Conservation (phyloP, 176 grass and related monocot genomes). For the Melocanna baccifera region DNA sequence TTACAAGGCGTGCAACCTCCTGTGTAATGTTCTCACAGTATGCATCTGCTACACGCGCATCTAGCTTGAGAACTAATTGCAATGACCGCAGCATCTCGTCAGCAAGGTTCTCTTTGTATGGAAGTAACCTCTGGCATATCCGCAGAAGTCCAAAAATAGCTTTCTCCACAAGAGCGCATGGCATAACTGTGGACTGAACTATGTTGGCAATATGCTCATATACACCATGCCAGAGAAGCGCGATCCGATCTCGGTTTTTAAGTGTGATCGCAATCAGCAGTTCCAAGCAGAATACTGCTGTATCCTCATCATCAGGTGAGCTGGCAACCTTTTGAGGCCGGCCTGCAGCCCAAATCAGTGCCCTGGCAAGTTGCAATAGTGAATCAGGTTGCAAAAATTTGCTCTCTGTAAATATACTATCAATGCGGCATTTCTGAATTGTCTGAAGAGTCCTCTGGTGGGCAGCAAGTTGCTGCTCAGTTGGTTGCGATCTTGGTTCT, state of each 20-base stretch:
- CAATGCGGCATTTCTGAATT: constrained; percentile 93
- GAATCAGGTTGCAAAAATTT: constrained; percentile 91
- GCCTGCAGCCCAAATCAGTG: constrained; percentile 90
- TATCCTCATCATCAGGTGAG: constrained; percentile 91
- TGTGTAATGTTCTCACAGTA: constrained; percentile 94
- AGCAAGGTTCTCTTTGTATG: constrained; percentile 94
- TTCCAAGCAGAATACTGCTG: constrained; percentile 95
- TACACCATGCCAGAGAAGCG: constrained; percentile 89
- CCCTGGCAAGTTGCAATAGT: constrained; percentile 81
- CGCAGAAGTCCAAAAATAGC: constrained; percentile 96
- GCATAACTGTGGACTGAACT: constrained; percentile 88
- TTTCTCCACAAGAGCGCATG: constrained; percentile 91
- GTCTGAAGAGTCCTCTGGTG: constrained; percentile 96
- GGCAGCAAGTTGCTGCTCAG: constrained; percentile 93
- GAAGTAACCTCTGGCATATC: constrained; percentile 94
- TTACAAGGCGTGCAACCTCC: constrained; percentile 79
- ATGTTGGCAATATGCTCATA: constrained; percentile 97
- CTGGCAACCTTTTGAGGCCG: constrained; percentile 78
- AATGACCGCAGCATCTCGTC: constrained; percentile 88
- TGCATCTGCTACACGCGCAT: constrained; percentile 92
- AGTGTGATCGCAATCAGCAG: constrained; percentile 91
- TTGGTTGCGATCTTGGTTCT: constrained; percentile 90
- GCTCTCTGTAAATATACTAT: constrained; percentile 94
- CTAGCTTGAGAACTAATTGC: constrained; percentile 91
- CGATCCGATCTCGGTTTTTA: constrained; percentile 91